These are phyloP conservation scores for Apiosordaria backusii DNA, from an alignment of 495 filamentous ascomycete genomes.

Conservation along the genomic window DNA sequence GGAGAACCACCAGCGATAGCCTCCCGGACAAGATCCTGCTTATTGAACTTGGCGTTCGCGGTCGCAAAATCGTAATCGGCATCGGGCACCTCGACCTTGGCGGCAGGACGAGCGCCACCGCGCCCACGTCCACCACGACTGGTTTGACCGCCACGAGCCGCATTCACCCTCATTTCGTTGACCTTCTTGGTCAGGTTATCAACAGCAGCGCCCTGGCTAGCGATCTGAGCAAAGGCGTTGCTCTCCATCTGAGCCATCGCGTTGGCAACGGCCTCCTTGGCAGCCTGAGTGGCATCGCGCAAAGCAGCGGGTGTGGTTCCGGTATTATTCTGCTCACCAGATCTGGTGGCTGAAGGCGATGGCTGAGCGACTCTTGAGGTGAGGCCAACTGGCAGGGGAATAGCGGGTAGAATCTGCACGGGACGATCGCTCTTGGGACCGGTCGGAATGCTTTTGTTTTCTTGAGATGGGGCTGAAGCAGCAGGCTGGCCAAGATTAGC, in stretches of 20 bases:
- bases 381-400: conserved; percentile 70
- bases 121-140: conserved; percentile 55
- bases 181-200: conserved; percentile 82
- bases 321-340: conserved; percentile 34
- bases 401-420: conserved; percentile 44
- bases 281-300: conserved; percentile 75
- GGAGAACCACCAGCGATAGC: conserved; percentile 79
- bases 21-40: conserved; percentile 90
- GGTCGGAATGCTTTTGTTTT: conserved; percentile 51
- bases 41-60: conserved; percentile 97
- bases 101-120: conserved; percentile 44
- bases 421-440: conserved; percentile 58
- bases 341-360: conserved; percentile 34
- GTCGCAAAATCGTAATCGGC: conserved; percentile 91
- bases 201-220: conserved; percentile 50
- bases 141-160: conserved; percentile 39
- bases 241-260: conserved; percentile 73
- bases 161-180: conserved; percentile 77
- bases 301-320: conserved; percentile 32
- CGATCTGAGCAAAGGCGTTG: conserved; percentile 44
- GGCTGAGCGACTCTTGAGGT: conserved; percentile 43
- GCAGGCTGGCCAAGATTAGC: conserved; percentile 38
- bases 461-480: conserved; percentile 30
- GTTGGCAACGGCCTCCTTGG: conserved; percentile 79
- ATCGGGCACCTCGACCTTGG: conserved; percentile 81